phyloP scores from a whole-genome alignment of 345 rosid species.

The Gynandropsis gynandra region DNA sequence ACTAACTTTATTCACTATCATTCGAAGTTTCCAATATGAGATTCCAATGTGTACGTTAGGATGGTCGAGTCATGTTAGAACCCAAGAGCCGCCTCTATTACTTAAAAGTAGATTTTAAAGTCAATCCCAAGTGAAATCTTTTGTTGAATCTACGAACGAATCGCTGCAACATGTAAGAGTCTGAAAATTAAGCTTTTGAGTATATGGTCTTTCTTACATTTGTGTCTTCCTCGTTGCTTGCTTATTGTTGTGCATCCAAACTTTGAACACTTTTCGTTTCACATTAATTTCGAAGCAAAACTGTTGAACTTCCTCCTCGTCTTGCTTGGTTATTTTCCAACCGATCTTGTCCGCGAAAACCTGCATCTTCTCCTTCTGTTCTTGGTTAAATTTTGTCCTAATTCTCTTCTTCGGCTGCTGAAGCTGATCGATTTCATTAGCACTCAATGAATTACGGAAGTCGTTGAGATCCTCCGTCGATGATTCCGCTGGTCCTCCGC shows the following conservation, averaged over 20 bases:
- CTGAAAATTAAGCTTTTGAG: too few relatives aligned
- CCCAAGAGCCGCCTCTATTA: too few relatives aligned
- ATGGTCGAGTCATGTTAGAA: too few relatives aligned
- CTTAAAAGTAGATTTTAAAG: too few relatives aligned
- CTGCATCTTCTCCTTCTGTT: constrained; percentile 57
- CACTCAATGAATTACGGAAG: constrained; percentile 24
- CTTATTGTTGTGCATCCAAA: constrained; percentile 86
- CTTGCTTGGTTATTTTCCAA: constrained; percentile 53
- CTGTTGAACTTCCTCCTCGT: constrained; percentile 38
- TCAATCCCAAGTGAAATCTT: too few relatives aligned
- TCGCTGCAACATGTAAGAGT: too few relatives aligned
- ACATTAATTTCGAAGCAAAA: constrained; percentile 48
- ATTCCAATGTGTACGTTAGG: too few relatives aligned
- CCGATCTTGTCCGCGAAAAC: constrained; percentile 47
- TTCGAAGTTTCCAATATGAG: too few relatives aligned
- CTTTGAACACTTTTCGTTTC: constrained; percentile 55
- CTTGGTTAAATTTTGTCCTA: constrained; percentile 65
- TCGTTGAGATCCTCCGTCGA: constrained; percentile 42
- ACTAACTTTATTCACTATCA: too few relatives aligned
- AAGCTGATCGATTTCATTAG: constrained; percentile 20
- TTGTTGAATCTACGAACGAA: too few relatives aligned
- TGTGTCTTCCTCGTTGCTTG: constrained; percentile 17
- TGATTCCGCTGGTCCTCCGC: constrained; percentile 26
- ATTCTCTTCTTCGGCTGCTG: constrained; percentile 38
- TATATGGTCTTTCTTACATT: too few relatives aligned